Percentiles rank a stretch among this genome's conserved stretches.
These are phyloP conservation scores for Pichia cephalocereana DNA, from an alignment of 805 yeast species.

Conservation along the genomic window DNA sequence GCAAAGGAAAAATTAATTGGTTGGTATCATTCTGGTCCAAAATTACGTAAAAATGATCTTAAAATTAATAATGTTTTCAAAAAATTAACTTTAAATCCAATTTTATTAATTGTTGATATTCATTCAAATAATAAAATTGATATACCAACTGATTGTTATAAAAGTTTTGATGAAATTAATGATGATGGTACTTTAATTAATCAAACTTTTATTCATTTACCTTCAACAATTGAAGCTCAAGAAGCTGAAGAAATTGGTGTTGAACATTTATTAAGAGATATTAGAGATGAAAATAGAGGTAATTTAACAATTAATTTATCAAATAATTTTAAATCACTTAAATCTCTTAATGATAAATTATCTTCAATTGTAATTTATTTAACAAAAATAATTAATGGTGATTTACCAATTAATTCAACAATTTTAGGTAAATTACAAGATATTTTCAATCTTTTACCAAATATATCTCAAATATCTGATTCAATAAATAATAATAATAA, in stretches of 20 bases:
- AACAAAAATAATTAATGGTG: constrained; percentile 58
- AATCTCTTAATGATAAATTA: constrained; percentile 75
- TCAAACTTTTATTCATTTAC: constrained; percentile 86
- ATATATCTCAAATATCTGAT: constrained; percentile 35
- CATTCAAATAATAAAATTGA: constrained; percentile 71
- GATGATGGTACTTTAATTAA: constrained; percentile 93
- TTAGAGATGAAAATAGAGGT: constrained; percentile 95
- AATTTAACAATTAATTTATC: constrained; percentile 79
- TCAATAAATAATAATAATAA: constrained; percentile 28
- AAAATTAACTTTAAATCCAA: constrained; percentile 70
- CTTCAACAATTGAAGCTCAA: constrained; percentile 90
- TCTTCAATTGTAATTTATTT: constrained; percentile 71
- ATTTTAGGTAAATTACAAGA: constrained; percentile 91
- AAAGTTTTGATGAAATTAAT: constrained; percentile 89
- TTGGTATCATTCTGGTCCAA: constrained; percentile 99
- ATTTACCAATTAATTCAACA: constrained; percentile 80
- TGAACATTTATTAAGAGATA: constrained; percentile 89
- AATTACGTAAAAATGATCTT: constrained; percentile 76
- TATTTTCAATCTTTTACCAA: constrained; percentile 87
- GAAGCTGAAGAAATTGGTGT: constrained; percentile 99
- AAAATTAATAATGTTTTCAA: constrained; percentile 87
- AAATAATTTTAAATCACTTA: constrained; percentile 77
- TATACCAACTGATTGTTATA: constrained; percentile 91
- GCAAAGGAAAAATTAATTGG: constrained; percentile 95
- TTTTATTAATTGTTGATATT: constrained; percentile 85